Conservation (phyloP, 2,329 filamentous ascomycete species). For the Diaporthe caulivora region DNA sequence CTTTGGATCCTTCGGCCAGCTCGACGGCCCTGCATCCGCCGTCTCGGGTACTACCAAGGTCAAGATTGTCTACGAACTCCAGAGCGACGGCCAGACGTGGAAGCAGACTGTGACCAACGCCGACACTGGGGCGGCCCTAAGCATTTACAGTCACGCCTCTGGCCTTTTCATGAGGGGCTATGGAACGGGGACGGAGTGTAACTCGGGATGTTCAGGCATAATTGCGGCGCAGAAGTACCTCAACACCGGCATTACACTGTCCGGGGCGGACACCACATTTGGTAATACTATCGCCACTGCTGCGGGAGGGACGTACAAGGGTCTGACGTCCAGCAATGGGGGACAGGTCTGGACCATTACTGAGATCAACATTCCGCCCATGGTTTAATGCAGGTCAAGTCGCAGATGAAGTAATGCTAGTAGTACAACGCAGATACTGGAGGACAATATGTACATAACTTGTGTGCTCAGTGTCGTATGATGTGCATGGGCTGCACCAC, state of each 20-base stretch:
- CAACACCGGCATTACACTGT: constrained; percentile 54
- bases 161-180: constrained; percentile 54
- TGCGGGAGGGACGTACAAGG: constrained; percentile 50
- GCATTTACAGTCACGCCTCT: constrained; percentile 48
- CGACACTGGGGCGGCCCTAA: constrained; percentile 50
- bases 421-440: background rate
- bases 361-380: constrained; percentile 32
- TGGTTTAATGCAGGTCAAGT: constrained; percentile 6
- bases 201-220: constrained; percentile 52
- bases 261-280: constrained; percentile 48
- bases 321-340: constrained; percentile 49
- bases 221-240: constrained; percentile 53
- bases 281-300: constrained; percentile 45
- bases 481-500: too few species aligned
- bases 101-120: constrained; percentile 52
- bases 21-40: constrained; percentile 43
- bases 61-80: constrained; percentile 45
- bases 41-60: constrained; percentile 32
- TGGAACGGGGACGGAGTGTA: constrained; percentile 56
- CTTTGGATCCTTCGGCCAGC: constrained; percentile 56
- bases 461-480: too few species aligned
- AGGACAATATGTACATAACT: background rate
- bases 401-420: background rate
- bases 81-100: constrained; percentile 41
- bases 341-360: constrained; percentile 54